phyloP scores from a whole-genome alignment of 352 stramenopile species.

The Aphanomyces cochlioides region DNA sequence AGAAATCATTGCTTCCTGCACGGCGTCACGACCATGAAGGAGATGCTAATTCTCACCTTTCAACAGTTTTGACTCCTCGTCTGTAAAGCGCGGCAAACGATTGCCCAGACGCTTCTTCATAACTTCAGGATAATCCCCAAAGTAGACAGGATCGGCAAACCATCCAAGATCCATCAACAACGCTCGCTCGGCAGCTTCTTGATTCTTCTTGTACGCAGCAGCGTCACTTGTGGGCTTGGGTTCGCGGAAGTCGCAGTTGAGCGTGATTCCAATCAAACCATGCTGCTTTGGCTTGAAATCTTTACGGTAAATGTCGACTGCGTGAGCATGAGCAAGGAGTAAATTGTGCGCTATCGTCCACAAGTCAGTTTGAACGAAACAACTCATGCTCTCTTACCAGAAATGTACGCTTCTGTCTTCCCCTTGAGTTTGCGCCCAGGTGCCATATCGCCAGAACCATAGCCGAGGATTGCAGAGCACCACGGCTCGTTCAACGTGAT shows the following conservation, averaged over 20 bases:
- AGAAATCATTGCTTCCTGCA: slow-evolving; percentile 86
- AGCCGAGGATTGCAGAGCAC: slow-evolving; percentile 81
- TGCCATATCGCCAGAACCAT: slow-evolving; percentile 79
- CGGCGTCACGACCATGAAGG: no score
- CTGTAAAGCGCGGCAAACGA: slow-evolving; percentile 87
- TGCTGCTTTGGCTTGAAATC: slow-evolving; percentile 65
- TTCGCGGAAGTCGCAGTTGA: slow-evolving; percentile 89
- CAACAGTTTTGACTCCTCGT: slow-evolving; percentile 72
- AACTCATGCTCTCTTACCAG: slow-evolving; percentile 20
- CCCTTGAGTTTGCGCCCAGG: slow-evolving; percentile 48
- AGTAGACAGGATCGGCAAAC: slow-evolving; percentile 91
- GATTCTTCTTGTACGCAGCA: slow-evolving; percentile 49
- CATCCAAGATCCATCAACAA: slow-evolving; percentile 89
- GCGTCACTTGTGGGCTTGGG: slow-evolving; percentile 48
- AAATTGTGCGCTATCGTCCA: slow-evolving; percentile 64
- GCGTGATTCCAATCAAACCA: slow-evolving; percentile 87
- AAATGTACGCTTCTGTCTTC: slow-evolving; percentile 71
- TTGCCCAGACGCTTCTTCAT: slow-evolving; percentile 83
- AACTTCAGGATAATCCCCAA: slow-evolving; percentile 88
- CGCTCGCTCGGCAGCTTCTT: slow-evolving; percentile 65
- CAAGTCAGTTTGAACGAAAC: not conserved
- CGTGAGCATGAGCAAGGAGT: slow-evolving; percentile 79
- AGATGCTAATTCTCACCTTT: slow-evolving; percentile 50
- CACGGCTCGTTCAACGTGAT: slow-evolving; percentile 92
- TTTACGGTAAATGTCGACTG: slow-evolving; percentile 74